A percentile compares a stretch with the other conserved stretches of the same genome.
phyloP scores from a whole-genome alignment of 1,139 yeast genomes.

The Geotrichum cucujoidarum region DNA sequence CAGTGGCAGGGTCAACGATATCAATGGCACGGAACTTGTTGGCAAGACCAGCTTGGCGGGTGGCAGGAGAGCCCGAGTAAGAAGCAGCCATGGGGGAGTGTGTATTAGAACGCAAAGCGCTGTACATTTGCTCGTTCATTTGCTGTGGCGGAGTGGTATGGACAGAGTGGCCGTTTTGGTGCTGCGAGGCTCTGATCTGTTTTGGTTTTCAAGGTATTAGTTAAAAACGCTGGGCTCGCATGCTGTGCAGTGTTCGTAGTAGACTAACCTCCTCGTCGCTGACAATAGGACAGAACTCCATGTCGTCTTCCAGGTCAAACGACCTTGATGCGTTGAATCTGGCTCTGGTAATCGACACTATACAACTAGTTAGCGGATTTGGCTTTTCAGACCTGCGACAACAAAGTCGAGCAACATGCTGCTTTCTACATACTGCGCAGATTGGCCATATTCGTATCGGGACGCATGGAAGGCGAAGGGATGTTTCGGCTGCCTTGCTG shows the following conservation, averaged over 20 bases:
- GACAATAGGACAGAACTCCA: conserved; percentile 56
- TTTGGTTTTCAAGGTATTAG: not conserved
- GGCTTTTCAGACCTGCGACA: not conserved
- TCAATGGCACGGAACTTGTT: conserved; percentile 48
- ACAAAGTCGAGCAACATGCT: not conserved
- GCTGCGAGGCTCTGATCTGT: not conserved
- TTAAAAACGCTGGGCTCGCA: conserved; percentile 1
- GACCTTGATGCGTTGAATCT: conserved; percentile 57
- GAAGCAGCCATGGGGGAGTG: not conserved
- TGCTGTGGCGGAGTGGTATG: conserved; percentile 16
- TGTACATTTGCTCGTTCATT: conserved; percentile 14
- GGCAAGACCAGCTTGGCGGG: conserved; percentile 1
- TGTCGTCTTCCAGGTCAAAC: conserved; percentile 60
- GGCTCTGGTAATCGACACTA: conserved; percentile 22
- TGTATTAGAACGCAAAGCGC: conserved; percentile 7
- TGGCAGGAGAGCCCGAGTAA: conserved; percentile 16
- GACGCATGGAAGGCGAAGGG: conserved; percentile 5
- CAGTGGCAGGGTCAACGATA: conserved; percentile 67
- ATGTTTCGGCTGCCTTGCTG: conserved; percentile 6
- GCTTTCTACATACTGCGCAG: not conserved
- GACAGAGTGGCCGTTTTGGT: conserved; percentile 2
- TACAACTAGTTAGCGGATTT: not conserved
- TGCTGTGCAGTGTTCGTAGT: not conserved
- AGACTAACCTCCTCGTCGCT: conserved; percentile 32
- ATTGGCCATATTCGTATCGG: conserved; percentile 4